Conservation (phyloP, 306 rosid genomes). For the Oemleria cerasiformis region DNA sequence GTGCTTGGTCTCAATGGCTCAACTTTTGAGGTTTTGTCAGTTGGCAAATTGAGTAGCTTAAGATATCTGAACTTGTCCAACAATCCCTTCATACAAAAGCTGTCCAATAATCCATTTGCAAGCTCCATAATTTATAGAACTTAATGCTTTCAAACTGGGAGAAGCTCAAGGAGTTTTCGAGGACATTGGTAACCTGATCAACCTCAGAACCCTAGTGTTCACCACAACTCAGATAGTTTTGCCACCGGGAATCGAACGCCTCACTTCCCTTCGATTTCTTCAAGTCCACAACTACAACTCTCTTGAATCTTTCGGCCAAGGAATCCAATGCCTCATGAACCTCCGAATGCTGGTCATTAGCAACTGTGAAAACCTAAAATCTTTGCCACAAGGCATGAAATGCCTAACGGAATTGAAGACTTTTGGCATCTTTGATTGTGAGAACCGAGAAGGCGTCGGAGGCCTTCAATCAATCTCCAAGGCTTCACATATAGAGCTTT, state of each 20-base stretch:
- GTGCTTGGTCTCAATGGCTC: too few species aligned
- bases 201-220: slow-evolving; percentile 23
- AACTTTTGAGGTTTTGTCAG: too few species aligned
- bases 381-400: background rate
- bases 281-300: background rate
- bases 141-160: slow-evolving; percentile 17
- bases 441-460: background rate
- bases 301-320: slow-evolving; percentile 3
- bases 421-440: background rate
- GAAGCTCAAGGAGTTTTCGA: slow-evolving; percentile 29
- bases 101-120: too few species aligned
- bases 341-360: slow-evolving; percentile 9
- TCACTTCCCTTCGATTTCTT: slow-evolving; percentile 23
- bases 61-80: too few species aligned
- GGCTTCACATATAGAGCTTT: background rate
- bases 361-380: slow-evolving; percentile 15
- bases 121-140: too few species aligned
- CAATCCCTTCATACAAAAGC: too few species aligned
- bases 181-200: slow-evolving; percentile 22
- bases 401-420: background rate
- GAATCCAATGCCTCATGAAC: slow-evolving; percentile 17
- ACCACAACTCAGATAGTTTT: slow-evolving; percentile 19
- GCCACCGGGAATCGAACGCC: slow-evolving; percentile 21
- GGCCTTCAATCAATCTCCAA: background rate
- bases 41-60: too few species aligned